Conservation (phyloP, 1,139 yeast species). For the Debaryomyces robertsiae region DNA sequence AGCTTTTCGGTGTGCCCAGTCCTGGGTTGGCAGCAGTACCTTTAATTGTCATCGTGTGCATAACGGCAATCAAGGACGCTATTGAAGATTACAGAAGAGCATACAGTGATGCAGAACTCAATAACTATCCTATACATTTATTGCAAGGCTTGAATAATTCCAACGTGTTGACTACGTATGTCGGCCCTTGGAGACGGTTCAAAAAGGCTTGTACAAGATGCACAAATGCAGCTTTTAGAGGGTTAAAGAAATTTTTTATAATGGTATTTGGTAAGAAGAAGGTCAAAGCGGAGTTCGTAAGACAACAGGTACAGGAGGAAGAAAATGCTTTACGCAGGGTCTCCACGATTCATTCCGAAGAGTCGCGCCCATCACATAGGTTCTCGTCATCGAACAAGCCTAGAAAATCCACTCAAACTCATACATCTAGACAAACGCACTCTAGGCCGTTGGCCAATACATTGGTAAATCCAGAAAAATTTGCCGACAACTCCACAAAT, state of each 20-base stretch:
- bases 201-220: constrained; percentile 48
- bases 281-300: constrained; percentile 29
- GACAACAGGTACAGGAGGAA: constrained; percentile 30
- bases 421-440: constrained; percentile 14
- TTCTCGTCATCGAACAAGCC: constrained; percentile 10
- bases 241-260: constrained; percentile 26
- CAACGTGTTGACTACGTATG: constrained; percentile 71
- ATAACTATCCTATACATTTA: constrained; percentile 82
- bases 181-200: constrained; percentile 66
- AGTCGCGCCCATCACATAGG: constrained; percentile 20
- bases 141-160: constrained; percentile 70
- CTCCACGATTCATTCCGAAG: constrained; percentile 45
- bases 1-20: constrained; percentile 86
- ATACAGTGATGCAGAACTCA: constrained; percentile 76
- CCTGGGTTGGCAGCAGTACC: constrained; percentile 95
- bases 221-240: constrained; percentile 20
- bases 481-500: constrained; percentile 21
- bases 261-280: constrained; percentile 32
- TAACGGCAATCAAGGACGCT: constrained; percentile 92
- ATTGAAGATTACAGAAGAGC: constrained; percentile 91
- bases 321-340: constrained; percentile 38
- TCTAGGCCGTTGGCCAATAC: constrained; percentile 25
- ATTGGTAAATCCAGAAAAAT: constrained; percentile 36
- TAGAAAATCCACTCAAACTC: constrained; percentile 18
- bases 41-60: constrained; percentile 81